A percentile compares a stretch with the other conserved stretches of the same genome.
Evolutionary conservation across 1,284 basidiomycete species (phyloP).

Genomic region (Boletus sp.): DNA sequence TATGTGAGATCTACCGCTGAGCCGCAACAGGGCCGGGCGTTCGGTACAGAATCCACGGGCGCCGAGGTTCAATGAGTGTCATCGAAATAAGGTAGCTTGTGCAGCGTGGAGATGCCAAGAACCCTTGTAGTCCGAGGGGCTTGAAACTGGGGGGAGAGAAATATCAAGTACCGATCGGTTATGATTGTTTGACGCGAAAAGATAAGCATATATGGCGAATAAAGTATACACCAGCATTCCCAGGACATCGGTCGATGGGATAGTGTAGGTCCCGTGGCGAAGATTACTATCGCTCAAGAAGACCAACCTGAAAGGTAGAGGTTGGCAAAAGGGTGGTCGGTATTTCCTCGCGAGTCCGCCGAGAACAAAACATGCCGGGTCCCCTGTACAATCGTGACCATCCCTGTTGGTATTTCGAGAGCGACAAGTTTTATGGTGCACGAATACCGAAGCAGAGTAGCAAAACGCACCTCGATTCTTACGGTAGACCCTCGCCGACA

Average conservation of each 20-base stretch:
- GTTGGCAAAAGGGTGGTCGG: conserved; percentile 61
- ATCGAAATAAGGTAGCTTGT: conserved; percentile 69
- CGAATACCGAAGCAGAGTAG: background rate
- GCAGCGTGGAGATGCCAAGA: conserved; percentile 68
- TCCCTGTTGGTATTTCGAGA: conserved; percentile 44
- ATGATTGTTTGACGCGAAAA: conserved; percentile 67
- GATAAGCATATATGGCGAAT: conserved; percentile 48
- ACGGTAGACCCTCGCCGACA: conserved; percentile 66
- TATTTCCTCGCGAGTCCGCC: background rate
- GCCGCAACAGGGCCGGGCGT: conserved; percentile 79
- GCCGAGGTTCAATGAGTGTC: conserved; percentile 78
- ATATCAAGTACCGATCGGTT: background rate
- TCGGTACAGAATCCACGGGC: conserved; percentile 77
- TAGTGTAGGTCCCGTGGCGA: conserved; percentile 63
- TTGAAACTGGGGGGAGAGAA: background rate
- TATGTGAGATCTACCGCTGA: conserved; percentile 54
- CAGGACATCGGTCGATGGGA: conserved; percentile 56
- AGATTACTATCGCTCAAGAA: conserved; percentile 54
- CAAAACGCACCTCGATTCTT: conserved; percentile 61
- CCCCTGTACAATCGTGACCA: conserved; percentile 63
- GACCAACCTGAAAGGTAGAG: conserved; percentile 46
- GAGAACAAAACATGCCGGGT: conserved; percentile 51
- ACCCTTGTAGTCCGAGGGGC: background rate
- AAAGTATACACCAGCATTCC: conserved; percentile 62
- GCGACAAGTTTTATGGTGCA: background rate